Conservation (phyloP, 2,329 filamentous ascomycete species). For the Aschersonia sp. region DNA sequence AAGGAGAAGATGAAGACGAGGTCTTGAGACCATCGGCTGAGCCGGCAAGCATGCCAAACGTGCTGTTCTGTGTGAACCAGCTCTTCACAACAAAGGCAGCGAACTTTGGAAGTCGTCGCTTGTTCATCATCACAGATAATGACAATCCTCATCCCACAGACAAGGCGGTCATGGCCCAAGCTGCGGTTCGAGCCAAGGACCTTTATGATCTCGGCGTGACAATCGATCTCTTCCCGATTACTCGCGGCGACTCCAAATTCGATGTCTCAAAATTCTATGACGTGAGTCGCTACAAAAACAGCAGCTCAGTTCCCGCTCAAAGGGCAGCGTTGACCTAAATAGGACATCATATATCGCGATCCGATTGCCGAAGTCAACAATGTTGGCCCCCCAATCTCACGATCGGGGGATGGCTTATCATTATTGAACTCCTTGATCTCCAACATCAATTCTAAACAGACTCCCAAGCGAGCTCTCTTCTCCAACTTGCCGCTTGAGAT, state of each 20-base stretch:
- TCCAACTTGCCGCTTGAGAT: slow-evolving; percentile 78
- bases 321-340: neutral
- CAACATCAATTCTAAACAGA: slow-evolving; percentile 81
- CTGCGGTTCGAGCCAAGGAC: slow-evolving; percentile 82
- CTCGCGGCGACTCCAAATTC: slow-evolving; percentile 54
- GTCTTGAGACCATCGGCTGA: slow-evolving; percentile 58
- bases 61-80: slow-evolving; percentile 90
- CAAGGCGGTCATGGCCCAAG: slow-evolving; percentile 58
- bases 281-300: slow-evolving; percentile 28
- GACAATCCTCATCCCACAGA: slow-evolving; percentile 68
- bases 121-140: slow-evolving; percentile 95
- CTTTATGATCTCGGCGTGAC: slow-evolving; percentile 83
- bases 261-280: slow-evolving; percentile 83
- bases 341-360: slow-evolving; percentile 85
- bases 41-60: slow-evolving; percentile 65
- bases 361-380: slow-evolving; percentile 50
- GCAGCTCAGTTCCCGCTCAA: neutral
- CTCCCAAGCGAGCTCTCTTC: slow-evolving; percentile 73
- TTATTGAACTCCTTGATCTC: slow-evolving; percentile 69
- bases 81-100: slow-evolving; percentile 90
- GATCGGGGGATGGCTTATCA: slow-evolving; percentile 60
- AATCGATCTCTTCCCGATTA: slow-evolving; percentile 89
- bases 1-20: slow-evolving; percentile 55
- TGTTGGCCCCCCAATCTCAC: slow-evolving; percentile 42
- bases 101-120: slow-evolving; percentile 78